Evolutionary conservation across 192 early-diverging fungal species (phyloP).

Genomic region (Rhizophagus clarus): DNA sequence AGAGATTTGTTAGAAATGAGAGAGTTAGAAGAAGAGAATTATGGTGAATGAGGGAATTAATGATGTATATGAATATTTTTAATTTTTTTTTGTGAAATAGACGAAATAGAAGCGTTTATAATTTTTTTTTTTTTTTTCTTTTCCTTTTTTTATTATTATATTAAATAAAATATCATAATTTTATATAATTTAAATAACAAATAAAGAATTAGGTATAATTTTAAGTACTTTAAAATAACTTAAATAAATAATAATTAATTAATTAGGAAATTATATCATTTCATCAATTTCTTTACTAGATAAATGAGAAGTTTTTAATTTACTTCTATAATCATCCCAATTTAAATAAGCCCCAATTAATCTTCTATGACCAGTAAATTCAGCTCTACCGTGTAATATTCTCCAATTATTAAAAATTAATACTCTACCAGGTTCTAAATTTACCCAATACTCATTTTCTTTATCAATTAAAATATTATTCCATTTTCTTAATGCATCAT

Average conservation of each 20-base stretch:
- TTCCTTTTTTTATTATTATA: too few relatives aligned
- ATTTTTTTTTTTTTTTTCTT: too few relatives aligned
- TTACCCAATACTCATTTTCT: conserved; percentile 66
- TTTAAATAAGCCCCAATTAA: conserved; percentile 72
- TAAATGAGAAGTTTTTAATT: conserved; percentile 35
- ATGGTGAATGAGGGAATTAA: background rate
- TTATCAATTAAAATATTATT: conserved; percentile 53
- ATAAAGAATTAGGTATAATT: too few relatives aligned
- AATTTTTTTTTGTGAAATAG: too few relatives aligned
- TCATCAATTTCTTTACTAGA: background rate
- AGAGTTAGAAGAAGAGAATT: conserved; percentile 4
- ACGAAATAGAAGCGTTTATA: too few relatives aligned
- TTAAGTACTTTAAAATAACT: too few relatives aligned
- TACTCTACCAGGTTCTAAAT: conserved; percentile 66
- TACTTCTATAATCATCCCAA: conserved; percentile 74
- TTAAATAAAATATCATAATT: too few relatives aligned
- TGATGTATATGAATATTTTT: too few relatives aligned
- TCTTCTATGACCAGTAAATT: conserved; percentile 71
- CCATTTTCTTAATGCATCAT: conserved; percentile 73
- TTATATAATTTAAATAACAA: too few relatives aligned
- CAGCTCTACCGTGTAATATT: conserved; percentile 73
- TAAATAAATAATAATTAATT: too few relatives aligned
- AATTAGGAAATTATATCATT: too few relatives aligned
- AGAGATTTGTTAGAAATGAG: conserved; percentile 8
- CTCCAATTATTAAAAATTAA: conserved; percentile 87